Percentiles rank a stretch among this genome's conserved stretches.
Conservation (phyloP, 2,329 filamentous ascomycete genomes). For the Aspergillus texensis region DNA sequence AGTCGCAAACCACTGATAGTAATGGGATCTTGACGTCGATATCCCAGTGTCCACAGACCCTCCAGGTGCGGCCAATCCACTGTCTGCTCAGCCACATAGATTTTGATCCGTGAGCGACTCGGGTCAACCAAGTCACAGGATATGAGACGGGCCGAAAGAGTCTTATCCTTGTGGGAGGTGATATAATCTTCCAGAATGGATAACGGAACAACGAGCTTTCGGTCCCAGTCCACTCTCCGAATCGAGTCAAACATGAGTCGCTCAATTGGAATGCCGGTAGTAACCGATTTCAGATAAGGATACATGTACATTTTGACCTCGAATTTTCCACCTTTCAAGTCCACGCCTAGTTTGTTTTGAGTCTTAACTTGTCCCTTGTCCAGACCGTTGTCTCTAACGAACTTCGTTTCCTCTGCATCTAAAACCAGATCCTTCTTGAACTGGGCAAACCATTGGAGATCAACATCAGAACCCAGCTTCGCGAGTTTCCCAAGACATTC, state of each 20-base stretch:
- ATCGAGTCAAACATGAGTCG: constrained; percentile 16
- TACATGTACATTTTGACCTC: constrained; percentile 20
- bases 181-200: not conserved
- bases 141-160: constrained; percentile 8
- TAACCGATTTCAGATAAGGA: constrained; percentile 16
- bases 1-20: constrained; percentile 12
- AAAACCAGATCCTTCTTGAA: constrained; percentile 5
- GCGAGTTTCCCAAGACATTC: not conserved
- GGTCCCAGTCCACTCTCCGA: not conserved
- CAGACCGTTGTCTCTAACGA: not conserved
- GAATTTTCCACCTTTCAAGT: constrained; percentile 13
- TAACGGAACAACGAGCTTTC: not conserved
- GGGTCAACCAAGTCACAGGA: constrained; percentile 20
- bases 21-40: constrained; percentile 1
- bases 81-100: constrained; percentile 17
- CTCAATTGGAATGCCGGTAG: constrained; percentile 16
- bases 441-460: not conserved
- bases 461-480: not conserved
- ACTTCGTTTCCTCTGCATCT: not conserved
- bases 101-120: constrained; percentile 17
- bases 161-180: not conserved
- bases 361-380: not conserved
- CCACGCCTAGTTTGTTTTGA: constrained; percentile 17
- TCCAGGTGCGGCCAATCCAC: constrained; percentile 12
- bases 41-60: constrained; percentile 19